phyloP scores from a whole-genome alignment of 306 rosid genomes.

The Lathyrus sativus region DNA sequence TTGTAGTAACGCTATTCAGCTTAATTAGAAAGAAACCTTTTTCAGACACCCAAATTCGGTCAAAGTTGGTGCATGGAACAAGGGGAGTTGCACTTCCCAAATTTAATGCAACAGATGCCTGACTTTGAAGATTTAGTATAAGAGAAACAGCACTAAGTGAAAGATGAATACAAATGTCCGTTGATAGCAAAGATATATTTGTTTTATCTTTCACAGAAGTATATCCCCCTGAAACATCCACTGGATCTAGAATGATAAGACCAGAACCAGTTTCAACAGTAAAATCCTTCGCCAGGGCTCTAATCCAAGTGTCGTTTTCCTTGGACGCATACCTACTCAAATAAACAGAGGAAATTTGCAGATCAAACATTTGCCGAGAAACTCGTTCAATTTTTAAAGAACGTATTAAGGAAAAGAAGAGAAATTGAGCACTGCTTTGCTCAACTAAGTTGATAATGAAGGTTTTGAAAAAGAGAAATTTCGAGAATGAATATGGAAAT shows the following conservation, averaged over 20 bases:
- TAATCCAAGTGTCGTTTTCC: constrained; percentile 93
- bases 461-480: constrained; percentile 1
- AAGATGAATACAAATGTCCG: constrained; percentile 89
- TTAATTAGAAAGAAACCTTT: constrained; percentile 60
- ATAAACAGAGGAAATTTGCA: constrained; percentile 32
- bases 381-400: background rate
- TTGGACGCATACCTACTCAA: constrained; percentile 88
- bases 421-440: constrained; percentile 20
- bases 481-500: constrained; percentile 20
- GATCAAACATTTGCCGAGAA: constrained; percentile 19
- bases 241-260: constrained; percentile 87
- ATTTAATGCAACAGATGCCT: constrained; percentile 74
- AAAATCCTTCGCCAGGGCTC: constrained; percentile 92
- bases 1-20: background rate
- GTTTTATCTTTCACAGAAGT: constrained; percentile 95
- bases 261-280: constrained; percentile 97
- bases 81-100: constrained; percentile 81
- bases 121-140: constrained; percentile 81
- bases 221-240: constrained; percentile 94
- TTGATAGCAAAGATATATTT: constrained; percentile 79
- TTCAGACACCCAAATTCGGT: constrained; percentile 80
- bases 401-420: background rate
- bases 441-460: background rate
- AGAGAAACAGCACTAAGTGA: constrained; percentile 87
- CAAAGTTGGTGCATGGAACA: constrained; percentile 79